Evolutionary conservation across 306 rosid species (phyloP).

Genomic region (Comarum palustre): DNA sequence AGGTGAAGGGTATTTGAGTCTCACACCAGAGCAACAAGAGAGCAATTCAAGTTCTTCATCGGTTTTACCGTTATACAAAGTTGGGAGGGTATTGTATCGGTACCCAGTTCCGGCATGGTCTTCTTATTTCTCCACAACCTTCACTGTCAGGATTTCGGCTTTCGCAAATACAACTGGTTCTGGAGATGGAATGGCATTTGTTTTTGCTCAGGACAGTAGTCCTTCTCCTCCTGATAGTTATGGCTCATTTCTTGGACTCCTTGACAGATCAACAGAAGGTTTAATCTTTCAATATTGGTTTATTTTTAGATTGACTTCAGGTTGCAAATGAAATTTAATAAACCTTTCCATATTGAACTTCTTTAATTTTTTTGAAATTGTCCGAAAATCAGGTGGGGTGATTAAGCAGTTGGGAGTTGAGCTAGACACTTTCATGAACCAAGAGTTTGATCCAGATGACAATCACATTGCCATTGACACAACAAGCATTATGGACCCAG

Average conservation of each 20-base stretch:
- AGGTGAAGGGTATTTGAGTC: slow-evolving; percentile 39
- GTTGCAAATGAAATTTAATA: neutral
- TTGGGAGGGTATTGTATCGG: slow-evolving; percentile 49
- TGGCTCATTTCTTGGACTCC: slow-evolving; percentile 54
- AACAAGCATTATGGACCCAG: slow-evolving; percentile 37
- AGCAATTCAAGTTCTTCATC: slow-evolving; percentile 17
- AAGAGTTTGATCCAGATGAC: slow-evolving; percentile 47
- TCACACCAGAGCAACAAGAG: slow-evolving; percentile 45
- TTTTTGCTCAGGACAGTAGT: slow-evolving; percentile 43
- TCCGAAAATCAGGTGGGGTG: slow-evolving; percentile 27
- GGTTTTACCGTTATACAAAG: slow-evolving; percentile 16
- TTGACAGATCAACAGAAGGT: slow-evolving; percentile 51
- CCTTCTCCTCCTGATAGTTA: slow-evolving; percentile 50
- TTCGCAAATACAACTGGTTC: slow-evolving; percentile 32
- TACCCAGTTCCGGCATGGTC: slow-evolving; percentile 49
- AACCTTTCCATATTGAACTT: neutral
- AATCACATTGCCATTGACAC: slow-evolving; percentile 54
- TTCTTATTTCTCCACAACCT: slow-evolving; percentile 47
- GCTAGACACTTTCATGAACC: slow-evolving; percentile 50
- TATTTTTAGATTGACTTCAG: neutral
- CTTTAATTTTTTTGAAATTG: neutral
- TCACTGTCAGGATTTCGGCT: slow-evolving; percentile 48
- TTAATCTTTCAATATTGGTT: neutral
- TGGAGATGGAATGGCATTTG: slow-evolving; percentile 58
- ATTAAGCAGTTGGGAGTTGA: slow-evolving; percentile 47